A percentile compares a stretch with the other conserved stretches of the same genome.
Evolutionary conservation across 1,284 basidiomycete genomes (phyloP).

Genomic region (Pseudozyma sp.): DNA sequence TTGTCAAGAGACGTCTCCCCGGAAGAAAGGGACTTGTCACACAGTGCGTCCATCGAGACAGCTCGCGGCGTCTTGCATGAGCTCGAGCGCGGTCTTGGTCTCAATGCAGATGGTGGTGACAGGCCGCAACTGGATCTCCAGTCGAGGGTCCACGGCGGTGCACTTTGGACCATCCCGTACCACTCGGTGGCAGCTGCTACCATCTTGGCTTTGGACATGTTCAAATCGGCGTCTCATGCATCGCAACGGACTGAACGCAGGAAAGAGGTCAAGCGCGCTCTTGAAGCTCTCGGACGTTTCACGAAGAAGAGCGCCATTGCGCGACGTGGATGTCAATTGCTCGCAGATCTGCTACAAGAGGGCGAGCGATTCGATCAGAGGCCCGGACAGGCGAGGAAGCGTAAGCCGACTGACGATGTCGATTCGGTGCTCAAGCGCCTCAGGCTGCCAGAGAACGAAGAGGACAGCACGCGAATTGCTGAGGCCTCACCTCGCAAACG

Average conservation of each 20-base stretch:
- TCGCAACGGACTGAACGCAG: slow-evolving; percentile 23
- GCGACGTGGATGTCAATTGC: slow-evolving; percentile 43
- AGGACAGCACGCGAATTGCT: slow-evolving; percentile 3
- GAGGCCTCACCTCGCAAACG: not conserved
- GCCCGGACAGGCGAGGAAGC: slow-evolving; percentile 24
- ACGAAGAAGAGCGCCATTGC: slow-evolving; percentile 51
- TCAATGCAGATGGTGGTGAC: slow-evolving; percentile 35
- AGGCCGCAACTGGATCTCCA: slow-evolving; percentile 44
- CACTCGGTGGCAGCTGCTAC: slow-evolving; percentile 53
- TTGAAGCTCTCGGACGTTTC: slow-evolving; percentile 34
- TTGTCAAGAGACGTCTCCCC: slow-evolving; percentile 37
- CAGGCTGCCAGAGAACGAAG: slow-evolving; percentile 26
- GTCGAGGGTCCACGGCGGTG: slow-evolving; percentile 49
- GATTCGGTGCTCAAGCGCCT: slow-evolving; percentile 40
- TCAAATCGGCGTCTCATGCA: slow-evolving; percentile 26
- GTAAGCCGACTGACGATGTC: slow-evolving; percentile 28
- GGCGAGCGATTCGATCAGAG: slow-evolving; percentile 35
- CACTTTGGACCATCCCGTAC: slow-evolving; percentile 53
- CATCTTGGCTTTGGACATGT: slow-evolving; percentile 49
- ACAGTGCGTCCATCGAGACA: slow-evolving; percentile 43
- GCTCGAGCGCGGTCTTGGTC: slow-evolving; percentile 40
- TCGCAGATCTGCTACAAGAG: slow-evolving; percentile 37
- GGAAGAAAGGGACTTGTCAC: slow-evolving; percentile 38
- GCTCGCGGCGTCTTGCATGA: slow-evolving; percentile 48
- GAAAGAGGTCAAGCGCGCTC: slow-evolving; percentile 44